Percentiles rank a stretch among this genome's conserved stretches.
Evolutionary conservation across 1,284 basidiomycete genomes (phyloP).

Genomic region (Puccinia novopanici): DNA sequence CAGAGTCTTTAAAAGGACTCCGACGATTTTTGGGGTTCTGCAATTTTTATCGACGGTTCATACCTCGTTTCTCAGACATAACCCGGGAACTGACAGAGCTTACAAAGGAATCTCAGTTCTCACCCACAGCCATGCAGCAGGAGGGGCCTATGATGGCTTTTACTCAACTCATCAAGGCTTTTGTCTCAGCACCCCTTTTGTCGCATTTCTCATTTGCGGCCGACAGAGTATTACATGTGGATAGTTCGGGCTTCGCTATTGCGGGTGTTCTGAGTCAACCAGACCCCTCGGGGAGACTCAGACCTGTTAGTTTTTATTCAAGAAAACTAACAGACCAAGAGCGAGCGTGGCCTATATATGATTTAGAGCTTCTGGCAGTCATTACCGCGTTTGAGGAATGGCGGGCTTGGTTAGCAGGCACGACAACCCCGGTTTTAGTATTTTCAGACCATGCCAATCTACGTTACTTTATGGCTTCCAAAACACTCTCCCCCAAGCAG

Average conservation of each 20-base stretch:
- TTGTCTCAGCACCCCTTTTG: neutral
- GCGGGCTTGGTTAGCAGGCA: too few relatives aligned
- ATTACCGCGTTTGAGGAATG: too few relatives aligned
- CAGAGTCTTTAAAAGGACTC: neutral
- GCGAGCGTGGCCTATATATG: too few relatives aligned
- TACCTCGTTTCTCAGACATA: too few relatives aligned
- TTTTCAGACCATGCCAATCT: too few relatives aligned
- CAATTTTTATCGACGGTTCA: too few relatives aligned
- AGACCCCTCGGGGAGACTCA: neutral
- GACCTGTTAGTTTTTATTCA: slow-evolving; percentile 3
- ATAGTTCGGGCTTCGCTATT: slow-evolving; percentile 28
- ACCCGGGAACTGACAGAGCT: neutral
- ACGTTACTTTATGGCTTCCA: too few relatives aligned
- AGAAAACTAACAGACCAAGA: too few relatives aligned
- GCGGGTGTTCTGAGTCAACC: slow-evolving; percentile 30
- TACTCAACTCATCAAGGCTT: neutral
- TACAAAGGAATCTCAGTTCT: neutral
- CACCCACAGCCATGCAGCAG: neutral
- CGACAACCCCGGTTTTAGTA: too few relatives aligned
- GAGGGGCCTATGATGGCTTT: neutral
- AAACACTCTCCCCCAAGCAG: too few relatives aligned
- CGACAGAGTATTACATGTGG: slow-evolving; percentile 20
- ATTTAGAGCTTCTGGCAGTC: too few relatives aligned
- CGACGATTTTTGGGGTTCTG: too few relatives aligned
- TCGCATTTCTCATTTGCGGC: slow-evolving; percentile 25